Percentiles rank a stretch among this genome's conserved stretches.
phyloP scores from a whole-genome alignment of 345 rosid species.

The Heritiera fomes region DNA sequence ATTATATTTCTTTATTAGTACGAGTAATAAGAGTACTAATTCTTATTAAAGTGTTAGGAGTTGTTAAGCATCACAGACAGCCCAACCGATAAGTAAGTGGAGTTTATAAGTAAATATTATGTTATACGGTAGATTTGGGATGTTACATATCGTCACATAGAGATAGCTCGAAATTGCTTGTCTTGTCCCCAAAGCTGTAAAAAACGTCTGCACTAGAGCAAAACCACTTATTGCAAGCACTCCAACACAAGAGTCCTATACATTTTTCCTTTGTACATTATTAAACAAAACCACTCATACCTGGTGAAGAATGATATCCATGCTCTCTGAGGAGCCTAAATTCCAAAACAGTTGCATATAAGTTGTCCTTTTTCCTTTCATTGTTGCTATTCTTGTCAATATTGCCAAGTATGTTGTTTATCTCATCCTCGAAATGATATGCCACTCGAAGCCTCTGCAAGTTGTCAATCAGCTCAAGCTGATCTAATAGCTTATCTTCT shows the following conservation, averaged over 20 bases:
- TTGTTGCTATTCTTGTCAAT: background rate
- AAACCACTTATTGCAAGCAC: background rate
- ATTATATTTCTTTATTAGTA: no score
- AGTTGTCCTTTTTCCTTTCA: background rate
- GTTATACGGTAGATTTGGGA: no score
- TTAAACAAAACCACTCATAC: background rate
- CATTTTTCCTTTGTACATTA: no score
- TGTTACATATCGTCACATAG: background rate
- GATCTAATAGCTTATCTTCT: background rate
- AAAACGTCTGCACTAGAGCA: background rate
- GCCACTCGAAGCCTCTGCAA: conserved; percentile 5
- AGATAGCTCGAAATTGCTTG: background rate
- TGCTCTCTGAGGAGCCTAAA: conserved; percentile 9
- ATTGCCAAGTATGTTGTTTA: background rate
- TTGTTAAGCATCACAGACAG: no score
- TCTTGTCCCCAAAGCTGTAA: background rate
- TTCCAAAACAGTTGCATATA: background rate
- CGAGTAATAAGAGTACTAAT: no score
- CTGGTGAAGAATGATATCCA: conserved; percentile 5
- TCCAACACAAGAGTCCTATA: no score
- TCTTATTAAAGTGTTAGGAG: no score
- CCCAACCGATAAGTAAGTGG: no score
- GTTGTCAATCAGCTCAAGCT: background rate
- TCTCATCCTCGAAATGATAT: background rate
- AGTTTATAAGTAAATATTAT: no score